phyloP scores from a whole-genome alignment of 495 filamentous ascomycete genomes.

The Xanthoparmelia taractica region DNA sequence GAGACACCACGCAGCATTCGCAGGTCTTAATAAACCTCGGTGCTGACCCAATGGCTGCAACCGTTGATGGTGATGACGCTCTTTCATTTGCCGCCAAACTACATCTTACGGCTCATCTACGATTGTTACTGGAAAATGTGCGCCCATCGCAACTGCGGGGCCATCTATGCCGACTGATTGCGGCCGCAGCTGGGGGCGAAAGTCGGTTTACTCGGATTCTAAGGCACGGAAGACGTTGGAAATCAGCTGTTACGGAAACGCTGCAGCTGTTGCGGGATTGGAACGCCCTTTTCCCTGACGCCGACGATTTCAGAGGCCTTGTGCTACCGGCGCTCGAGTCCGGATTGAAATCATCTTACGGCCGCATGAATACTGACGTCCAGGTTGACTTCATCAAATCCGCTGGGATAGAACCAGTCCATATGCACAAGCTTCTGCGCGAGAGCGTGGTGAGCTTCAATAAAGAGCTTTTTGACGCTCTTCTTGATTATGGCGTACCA shows the following conservation, averaged over 20 bases:
- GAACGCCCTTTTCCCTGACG: constrained; percentile 23
- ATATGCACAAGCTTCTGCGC: constrained; percentile 18
- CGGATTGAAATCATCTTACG: constrained; percentile 19
- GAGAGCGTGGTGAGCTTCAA: constrained; percentile 25
- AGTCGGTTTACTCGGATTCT: constrained; percentile 27
- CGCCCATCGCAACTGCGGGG: constrained; percentile 22
- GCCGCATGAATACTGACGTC: constrained; percentile 28
- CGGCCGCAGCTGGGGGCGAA: constrained; percentile 23
- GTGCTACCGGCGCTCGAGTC: constrained; percentile 18
- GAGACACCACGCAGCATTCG: constrained; percentile 24
- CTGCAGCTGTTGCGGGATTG: constrained; percentile 21
- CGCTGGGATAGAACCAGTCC: constrained; percentile 10
- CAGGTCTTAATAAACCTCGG: constrained; percentile 25
- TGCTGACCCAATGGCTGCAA: constrained; percentile 22
- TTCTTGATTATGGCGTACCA: constrained; percentile 23
- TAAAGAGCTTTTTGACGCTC: constrained; percentile 18
- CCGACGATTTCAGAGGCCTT: constrained; percentile 17
- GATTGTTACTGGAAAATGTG: constrained; percentile 25
- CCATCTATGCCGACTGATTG: constrained; percentile 19
- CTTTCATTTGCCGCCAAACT: constrained; percentile 26
- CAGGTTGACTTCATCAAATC: constrained; percentile 23
- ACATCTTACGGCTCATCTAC: constrained; percentile 23
- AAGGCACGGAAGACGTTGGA: constrained; percentile 25
- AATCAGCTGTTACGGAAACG: constrained; percentile 18
- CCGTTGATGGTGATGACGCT: constrained; percentile 22